Base-by-base conservation (phyloP, 176 grass and related monocot species). In the Lolium rigidum region DNA sequence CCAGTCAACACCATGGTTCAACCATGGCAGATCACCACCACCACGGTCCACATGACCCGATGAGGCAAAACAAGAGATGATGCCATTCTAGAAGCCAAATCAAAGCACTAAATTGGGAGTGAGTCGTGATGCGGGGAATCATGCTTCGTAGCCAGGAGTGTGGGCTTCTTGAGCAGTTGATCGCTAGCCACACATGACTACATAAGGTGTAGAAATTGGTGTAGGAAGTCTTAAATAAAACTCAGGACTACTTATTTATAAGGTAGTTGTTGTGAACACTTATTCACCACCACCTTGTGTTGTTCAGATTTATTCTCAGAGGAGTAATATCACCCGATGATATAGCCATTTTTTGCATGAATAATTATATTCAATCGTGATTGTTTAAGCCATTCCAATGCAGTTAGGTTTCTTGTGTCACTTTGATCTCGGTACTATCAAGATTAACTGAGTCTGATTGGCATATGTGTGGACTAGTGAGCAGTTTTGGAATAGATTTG, bases 141-240 rank as follows among this genome's bases (percentile, higher is more conserved):
- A 13, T 9, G 17, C 64, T 17, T 51, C 17, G 9, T 59, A 51
- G 57, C 43, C 31, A 83, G 80, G 81, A 87, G 84, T 80, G 80
- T 84, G 49, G 76, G 87, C 69, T 57, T 87, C 47, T 89, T 92
- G 13, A 87, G 41, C 25, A 54, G 17, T 65, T 13, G 51, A 49
- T 89, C 77, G 84, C 51, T 43, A 73, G 55, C 28, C 15, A 55
- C 70, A 35, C 24, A 76, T 77, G 76, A 84, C 22, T 22, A 28
- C 59, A 57, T 49, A 49, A 60, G 61, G 39, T 75, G 79, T 7
- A 28, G 60, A 52, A 9, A 56, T 7, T 56, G 17, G 16, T 46
- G 20, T 3, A 39, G 68, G 46, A 70, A 55, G 44, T 60, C 21
- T 11, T 25, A 62, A 9, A 63, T 26, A 63, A 63, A 31, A 6